Evolutionary conservation across 257 asterid species (phyloP), one percentile per base, ranked within the genome.

Genomic region (Plectranthus barbatus): DNA sequence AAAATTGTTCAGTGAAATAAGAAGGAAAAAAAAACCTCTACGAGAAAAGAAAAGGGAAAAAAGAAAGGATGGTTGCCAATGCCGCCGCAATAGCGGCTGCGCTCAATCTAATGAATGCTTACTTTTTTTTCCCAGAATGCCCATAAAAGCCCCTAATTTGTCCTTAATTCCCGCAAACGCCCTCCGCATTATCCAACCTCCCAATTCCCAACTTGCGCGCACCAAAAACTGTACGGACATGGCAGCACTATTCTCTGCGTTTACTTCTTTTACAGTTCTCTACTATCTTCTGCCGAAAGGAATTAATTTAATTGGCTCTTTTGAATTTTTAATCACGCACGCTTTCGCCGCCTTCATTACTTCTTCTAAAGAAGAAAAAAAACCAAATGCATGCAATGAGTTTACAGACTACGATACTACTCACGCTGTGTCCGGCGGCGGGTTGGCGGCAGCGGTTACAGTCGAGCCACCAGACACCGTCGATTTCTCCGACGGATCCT

Each of bases 81-180:
- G 74, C 80, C 87, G 85, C 91, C 95, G 90, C 81, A 78, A 86
- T 71, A 71, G 69, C 83, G 84, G 92, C 87, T 60, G 81, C 66
- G n/a, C 62, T 48, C 48, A 69, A 62, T 56, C 71, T 64, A 72
- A 49, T 69, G 67, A 64, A 51, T 17, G 24, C 15, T 58, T 52
- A 26, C 31, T 26, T 54, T 51, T 54, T 17, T 54, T 51, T 54
- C n/a, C 1, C 2, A 4, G 44, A 72, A 64, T 79, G 19, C 68
- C 75, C 64, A 74, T 4, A 75, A 78, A 62, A 33, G 64, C 76
- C 83, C 76, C 74, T 58, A 12, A 55, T 14, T 49, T 59, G 40
- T 69, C 50, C 46, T 53, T 50, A 56, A 80, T 67, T 76, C 19
- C 66, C 76, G 63, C n/a, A 36, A 57, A 63, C 64, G 26, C 72